Conservation (phyloP, 176 grass and related monocot genomes). For the Sorghum bicolor region Sorghum_bicolor_NCBIv3 NC_012870.2:65417501-65418000, state of each 20-base stretch:
- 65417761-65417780: not conserved
- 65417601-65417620: not conserved
- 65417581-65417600: not conserved
- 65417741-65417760: not conserved
- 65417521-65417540: not conserved
- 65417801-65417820: constrained; percentile 13
- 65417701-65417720: not conserved
- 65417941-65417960: constrained; percentile 97
- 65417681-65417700: not conserved
- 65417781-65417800: not conserved
- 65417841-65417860: constrained; percentile 98
- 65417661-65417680: not conserved
- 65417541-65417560: too few relatives aligned
- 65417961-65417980: constrained; percentile 85
- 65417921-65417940: constrained; percentile 99
- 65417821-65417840: constrained; percentile 5
- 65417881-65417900: constrained; percentile 99
- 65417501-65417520: not conserved
- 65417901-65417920: constrained; percentile 98
- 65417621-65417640: not conserved
- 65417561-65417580: not conserved
- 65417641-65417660: not conserved
- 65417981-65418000: not conserved
- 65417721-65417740: not conserved
- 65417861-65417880: constrained; percentile 99